Conservation (phyloP, 2,329 filamentous ascomycete genomes). For the Lanzia echinophila region DNA sequence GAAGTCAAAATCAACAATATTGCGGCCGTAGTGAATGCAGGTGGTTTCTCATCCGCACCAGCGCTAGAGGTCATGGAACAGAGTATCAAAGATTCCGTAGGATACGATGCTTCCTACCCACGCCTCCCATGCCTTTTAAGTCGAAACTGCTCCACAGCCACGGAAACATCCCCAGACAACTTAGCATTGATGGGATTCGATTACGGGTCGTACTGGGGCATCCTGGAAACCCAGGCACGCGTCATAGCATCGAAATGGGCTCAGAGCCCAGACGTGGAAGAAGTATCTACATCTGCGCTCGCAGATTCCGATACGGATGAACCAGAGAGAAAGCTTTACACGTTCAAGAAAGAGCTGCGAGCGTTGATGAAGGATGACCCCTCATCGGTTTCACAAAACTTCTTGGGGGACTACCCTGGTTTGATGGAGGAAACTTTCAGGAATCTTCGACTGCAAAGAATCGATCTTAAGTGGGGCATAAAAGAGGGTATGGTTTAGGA, state of each 20-base stretch:
- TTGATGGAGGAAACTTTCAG: background rate
- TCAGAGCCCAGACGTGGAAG: background rate
- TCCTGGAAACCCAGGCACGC: slow-evolving; percentile 6
- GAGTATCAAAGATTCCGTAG: background rate
- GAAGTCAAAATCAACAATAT: background rate
- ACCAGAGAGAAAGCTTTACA: background rate
- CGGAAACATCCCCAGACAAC: background rate
- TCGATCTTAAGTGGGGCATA: background rate
- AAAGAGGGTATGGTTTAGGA: slow-evolving; percentile 2
- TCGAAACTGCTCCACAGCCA: background rate
- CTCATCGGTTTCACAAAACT: background rate
- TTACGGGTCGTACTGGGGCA: slow-evolving; percentile 6
- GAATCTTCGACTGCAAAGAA: background rate
- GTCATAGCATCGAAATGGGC: slow-evolving; percentile 1
- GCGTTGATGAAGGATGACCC: background rate
- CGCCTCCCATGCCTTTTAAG: slow-evolving; percentile 1
- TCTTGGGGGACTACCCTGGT: background rate
- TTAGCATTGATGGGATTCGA: slow-evolving; percentile 6
- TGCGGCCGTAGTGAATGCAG: background rate
- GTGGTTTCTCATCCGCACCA: background rate
- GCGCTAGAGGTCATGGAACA: background rate
- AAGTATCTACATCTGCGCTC: background rate
- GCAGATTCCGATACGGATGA: too few relatives aligned
- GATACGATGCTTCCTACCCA: background rate
- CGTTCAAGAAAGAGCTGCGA: background rate